Evolutionary conservation across 164 flowering plant species (phyloP).

Genomic region (Magnolia sinica): DNA sequence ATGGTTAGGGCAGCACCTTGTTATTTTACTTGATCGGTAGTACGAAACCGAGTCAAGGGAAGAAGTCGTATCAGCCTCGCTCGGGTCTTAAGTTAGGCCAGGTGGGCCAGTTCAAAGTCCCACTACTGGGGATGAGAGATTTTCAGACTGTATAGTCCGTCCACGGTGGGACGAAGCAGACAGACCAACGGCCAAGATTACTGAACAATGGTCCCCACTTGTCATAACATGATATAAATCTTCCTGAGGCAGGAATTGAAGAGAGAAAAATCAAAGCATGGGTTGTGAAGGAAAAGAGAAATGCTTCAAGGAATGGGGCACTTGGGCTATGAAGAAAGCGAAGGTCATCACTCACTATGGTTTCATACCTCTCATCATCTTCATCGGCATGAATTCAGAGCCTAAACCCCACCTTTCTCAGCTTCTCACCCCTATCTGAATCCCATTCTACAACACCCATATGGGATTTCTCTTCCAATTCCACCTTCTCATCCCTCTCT

Average conservation of each 20-base stretch:
- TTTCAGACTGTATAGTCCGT: too few species aligned
- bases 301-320: constrained; percentile 64
- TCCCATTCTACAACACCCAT: background rate
- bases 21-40: too few species aligned
- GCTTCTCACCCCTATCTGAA: constrained; percentile 68
- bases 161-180: too few species aligned
- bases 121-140: too few species aligned
- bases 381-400: constrained; percentile 82
- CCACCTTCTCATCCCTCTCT: constrained; percentile 41
- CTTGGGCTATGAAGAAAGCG: constrained; percentile 68
- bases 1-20: too few species aligned
- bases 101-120: too few species aligned
- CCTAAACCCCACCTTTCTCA: constrained; percentile 70
- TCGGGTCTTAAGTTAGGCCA: too few species aligned
- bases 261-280: background rate
- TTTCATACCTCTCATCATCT: constrained; percentile 71
- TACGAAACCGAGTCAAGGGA: too few species aligned
- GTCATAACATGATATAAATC: too few species aligned
- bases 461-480: background rate
- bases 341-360: constrained; percentile 79
- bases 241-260: background rate
- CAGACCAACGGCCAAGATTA: too few species aligned
- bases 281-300: constrained; percentile 12
- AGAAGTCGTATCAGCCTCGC: too few species aligned
- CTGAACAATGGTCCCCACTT: too few species aligned